These are phyloP conservation scores for Phialocephala sp. DNA, from an alignment of 2,329 filamentous ascomycete species.

Conservation along the genomic window DNA sequence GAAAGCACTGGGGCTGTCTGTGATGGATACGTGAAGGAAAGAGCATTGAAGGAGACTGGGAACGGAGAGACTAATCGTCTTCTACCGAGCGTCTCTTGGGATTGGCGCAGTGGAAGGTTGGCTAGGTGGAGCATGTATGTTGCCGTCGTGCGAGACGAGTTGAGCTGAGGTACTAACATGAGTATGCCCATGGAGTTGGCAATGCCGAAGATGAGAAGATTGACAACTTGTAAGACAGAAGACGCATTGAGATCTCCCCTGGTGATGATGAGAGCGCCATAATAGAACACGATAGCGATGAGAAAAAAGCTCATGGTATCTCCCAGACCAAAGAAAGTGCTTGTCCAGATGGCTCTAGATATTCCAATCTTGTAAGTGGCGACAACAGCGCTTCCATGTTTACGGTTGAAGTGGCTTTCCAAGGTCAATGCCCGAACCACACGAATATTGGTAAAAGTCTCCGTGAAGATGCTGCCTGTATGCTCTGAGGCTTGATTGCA, in stretches of 20 bases:
- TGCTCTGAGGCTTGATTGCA: constrained; percentile 68
- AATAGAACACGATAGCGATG: constrained; percentile 83
- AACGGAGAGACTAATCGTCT: constrained; percentile 53
- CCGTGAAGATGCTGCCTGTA: constrained; percentile 68
- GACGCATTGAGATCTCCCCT: constrained; percentile 55
- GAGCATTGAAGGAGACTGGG: constrained; percentile 57
- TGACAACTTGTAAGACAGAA: constrained; percentile 74
- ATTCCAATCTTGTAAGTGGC: constrained; percentile 65
- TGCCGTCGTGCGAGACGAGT: constrained; percentile 74
- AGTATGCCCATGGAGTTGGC: constrained; percentile 74
- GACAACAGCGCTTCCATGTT: constrained; percentile 60
- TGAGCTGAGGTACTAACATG: constrained; percentile 80
- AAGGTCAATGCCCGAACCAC: constrained; percentile 78
- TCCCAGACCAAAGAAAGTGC: constrained; percentile 77
- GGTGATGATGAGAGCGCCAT: constrained; percentile 70
- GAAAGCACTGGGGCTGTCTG: constrained; percentile 57
- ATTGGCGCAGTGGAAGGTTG: constrained; percentile 53
- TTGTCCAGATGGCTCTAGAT: constrained; percentile 69
- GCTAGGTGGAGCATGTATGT: constrained; percentile 74
- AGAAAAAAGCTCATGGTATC: constrained; percentile 75
- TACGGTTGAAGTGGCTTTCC: constrained; percentile 71
- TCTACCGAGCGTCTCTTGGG: constrained; percentile 47
- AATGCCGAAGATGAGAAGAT: constrained; percentile 83
- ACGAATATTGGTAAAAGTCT: constrained; percentile 79
- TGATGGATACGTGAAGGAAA: constrained; percentile 75